These are phyloP conservation scores for Knoxia roxburghii DNA, from an alignment of 257 asterid genomes.

Conservation along the genomic window DNA sequence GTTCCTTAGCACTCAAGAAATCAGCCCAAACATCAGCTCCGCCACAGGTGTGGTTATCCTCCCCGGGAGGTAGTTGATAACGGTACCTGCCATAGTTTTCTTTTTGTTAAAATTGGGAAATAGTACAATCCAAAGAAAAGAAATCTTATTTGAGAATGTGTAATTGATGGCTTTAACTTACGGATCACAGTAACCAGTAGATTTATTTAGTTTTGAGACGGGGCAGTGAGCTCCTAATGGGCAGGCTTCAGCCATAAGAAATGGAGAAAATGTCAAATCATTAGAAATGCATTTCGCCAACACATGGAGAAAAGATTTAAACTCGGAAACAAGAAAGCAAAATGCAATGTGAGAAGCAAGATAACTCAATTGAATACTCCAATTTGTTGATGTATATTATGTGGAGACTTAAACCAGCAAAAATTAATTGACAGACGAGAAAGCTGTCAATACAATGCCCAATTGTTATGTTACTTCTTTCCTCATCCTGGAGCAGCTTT, in stretches of 20 bases:
- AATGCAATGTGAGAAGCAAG: background rate
- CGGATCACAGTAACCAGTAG: slow-evolving; percentile 94
- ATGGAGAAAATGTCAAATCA: background rate
- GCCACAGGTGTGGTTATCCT: slow-evolving; percentile 75
- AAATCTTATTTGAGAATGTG: slow-evolving; percentile 1
- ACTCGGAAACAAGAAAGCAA: background rate
- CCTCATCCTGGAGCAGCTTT: background rate
- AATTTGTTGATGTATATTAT: background rate
- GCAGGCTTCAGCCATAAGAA: slow-evolving; percentile 55
- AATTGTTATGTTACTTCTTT: too few relatives aligned
- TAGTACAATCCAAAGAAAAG: slow-evolving; percentile 8
- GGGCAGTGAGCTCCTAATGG: slow-evolving; percentile 97
- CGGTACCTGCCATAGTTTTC: slow-evolving; percentile 46
- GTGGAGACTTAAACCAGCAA: background rate
- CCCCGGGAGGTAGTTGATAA: slow-evolving; percentile 91
- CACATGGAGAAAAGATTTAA: background rate
- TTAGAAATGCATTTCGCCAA: slow-evolving; percentile 17
- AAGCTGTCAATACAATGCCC: background rate
- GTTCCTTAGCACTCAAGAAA: slow-evolving; percentile 47
- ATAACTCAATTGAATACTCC: background rate
- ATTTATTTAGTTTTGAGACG: slow-evolving; percentile 48
- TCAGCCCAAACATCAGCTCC: slow-evolving; percentile 97
- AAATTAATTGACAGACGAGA: background rate
- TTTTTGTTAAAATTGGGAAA: slow-evolving; percentile 10
- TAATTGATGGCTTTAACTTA: slow-evolving; percentile 37